Evolutionary conservation across 208 protist species (phyloP).

Genomic region (Balamuthia mandrillaris): DNA sequence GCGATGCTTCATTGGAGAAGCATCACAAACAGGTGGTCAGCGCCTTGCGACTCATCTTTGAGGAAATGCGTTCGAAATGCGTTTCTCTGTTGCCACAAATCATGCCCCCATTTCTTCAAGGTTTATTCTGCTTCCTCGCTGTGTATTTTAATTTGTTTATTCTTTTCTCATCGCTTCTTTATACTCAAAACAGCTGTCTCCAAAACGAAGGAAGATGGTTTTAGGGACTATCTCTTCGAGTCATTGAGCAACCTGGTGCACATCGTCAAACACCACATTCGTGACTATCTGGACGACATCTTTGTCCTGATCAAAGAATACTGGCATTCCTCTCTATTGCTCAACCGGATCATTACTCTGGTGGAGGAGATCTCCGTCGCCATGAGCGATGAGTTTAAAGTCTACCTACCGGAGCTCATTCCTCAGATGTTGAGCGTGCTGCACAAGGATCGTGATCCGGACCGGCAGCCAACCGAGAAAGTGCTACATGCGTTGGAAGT

Average conservation of each 20-base stretch:
- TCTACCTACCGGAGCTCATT: slow-evolving; percentile 78
- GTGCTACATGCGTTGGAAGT: slow-evolving; percentile 70
- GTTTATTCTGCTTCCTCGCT: too few relatives aligned
- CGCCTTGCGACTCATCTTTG: slow-evolving; percentile 83
- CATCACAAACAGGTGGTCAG: slow-evolving; percentile 76
- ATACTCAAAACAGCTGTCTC: too few relatives aligned
- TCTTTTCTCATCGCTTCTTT: too few relatives aligned
- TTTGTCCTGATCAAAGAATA: slow-evolving; percentile 64
- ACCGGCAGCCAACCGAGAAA: slow-evolving; percentile 42
- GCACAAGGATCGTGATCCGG: slow-evolving; percentile 32
- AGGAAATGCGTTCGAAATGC: slow-evolving; percentile 74
- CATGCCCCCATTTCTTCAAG: slow-evolving; percentile 75
- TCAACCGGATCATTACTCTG: slow-evolving; percentile 75
- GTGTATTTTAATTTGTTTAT: too few relatives aligned
- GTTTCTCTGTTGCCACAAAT: slow-evolving; percentile 80
- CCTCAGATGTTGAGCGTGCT: slow-evolving; percentile 74
- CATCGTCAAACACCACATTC: slow-evolving; percentile 82
- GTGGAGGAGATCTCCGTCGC: slow-evolving; percentile 80
- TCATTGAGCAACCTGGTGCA: slow-evolving; percentile 68
- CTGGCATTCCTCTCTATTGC: slow-evolving; percentile 54
- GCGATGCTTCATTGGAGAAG: slow-evolving; percentile 68
- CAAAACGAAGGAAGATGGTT: slow-evolving; percentile 52
- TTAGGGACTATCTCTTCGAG: slow-evolving; percentile 77
- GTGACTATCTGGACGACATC: slow-evolving; percentile 43
- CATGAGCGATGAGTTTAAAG: slow-evolving; percentile 83